These are phyloP conservation scores for Penicillium olsonii DNA, from an alignment of 2,329 filamentous ascomycete genomes.

Conservation along the genomic window DNA sequence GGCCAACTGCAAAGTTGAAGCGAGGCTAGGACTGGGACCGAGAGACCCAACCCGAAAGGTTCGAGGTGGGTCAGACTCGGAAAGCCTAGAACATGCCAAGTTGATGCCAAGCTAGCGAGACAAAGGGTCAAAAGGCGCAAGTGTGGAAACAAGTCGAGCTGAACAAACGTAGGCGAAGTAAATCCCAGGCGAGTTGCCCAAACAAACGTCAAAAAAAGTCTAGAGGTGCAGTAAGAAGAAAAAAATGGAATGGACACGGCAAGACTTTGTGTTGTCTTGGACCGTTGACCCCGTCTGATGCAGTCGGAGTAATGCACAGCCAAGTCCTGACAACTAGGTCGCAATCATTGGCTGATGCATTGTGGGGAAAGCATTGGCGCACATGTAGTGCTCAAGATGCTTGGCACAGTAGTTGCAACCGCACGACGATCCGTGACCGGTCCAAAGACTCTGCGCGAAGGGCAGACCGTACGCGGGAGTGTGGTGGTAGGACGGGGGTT, in stretches of 20 bases:
- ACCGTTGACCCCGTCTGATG: conserved; percentile 12
- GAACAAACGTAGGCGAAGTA: conserved; percentile 33
- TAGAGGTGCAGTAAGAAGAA: conserved; percentile 28
- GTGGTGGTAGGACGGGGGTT: conserved; percentile 50
- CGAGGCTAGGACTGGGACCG: background rate
- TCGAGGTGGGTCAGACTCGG: background rate
- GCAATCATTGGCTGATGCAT: conserved; percentile 51
- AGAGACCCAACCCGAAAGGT: background rate
- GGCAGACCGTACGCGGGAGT: conserved; percentile 51
- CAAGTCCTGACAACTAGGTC: conserved; percentile 28
- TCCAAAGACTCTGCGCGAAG: conserved; percentile 51
- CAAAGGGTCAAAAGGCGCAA: conserved; percentile 29
- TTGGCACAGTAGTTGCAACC: conserved; percentile 51
- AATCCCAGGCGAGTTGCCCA: conserved; percentile 22
- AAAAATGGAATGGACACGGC: conserved; percentile 9
- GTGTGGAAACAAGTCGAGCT: conserved; percentile 22
- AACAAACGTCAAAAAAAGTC: conserved; percentile 26
- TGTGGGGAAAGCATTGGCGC: conserved; percentile 42
- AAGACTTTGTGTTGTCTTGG: conserved; percentile 4
- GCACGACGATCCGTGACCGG: conserved; percentile 49
- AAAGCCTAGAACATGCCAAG: background rate
- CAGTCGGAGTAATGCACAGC: conserved; percentile 14
- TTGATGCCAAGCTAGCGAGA: conserved; percentile 16
- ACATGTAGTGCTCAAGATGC: conserved; percentile 53
- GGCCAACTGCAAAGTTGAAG: background rate